Conservation (phyloP, 2,329 filamentous ascomycete genomes). For the Harringtonia lauricola region DNA sequence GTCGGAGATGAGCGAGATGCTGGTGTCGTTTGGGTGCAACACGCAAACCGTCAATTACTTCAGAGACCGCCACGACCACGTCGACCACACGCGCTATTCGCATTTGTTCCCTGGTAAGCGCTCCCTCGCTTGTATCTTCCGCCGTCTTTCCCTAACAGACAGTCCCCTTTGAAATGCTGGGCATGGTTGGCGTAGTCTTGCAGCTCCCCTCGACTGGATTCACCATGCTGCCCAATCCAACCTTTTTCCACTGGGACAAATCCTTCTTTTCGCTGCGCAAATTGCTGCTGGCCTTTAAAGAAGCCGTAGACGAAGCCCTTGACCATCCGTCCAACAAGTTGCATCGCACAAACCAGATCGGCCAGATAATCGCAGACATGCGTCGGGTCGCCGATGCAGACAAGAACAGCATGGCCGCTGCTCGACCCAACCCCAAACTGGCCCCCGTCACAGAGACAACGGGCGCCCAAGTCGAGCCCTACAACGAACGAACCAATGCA, state of each 20-base stretch:
- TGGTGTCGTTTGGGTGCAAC: conserved; percentile 43
- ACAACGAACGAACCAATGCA: too few relatives aligned
- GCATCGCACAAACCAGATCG: conserved; percentile 15
- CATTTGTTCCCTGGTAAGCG: conserved; percentile 37
- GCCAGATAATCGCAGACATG: conserved; percentile 7
- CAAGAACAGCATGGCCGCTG: background rate
- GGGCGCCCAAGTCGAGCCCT: too few relatives aligned
- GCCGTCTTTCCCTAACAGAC: background rate
- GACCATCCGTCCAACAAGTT: conserved; percentile 19
- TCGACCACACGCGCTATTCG: conserved; percentile 25
- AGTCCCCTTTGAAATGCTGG: conserved; percentile 48
- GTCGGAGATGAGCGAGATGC: conserved; percentile 37
- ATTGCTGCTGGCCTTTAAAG: conserved; percentile 20
- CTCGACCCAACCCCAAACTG: too few relatives aligned
- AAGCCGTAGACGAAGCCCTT: background rate
- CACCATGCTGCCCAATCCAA: conserved; percentile 46
- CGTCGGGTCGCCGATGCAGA: conserved; percentile 5
- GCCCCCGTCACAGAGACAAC: too few relatives aligned
- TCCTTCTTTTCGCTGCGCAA: conserved; percentile 31
- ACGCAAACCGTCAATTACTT: conserved; percentile 38
- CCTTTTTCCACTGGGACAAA: conserved; percentile 39
- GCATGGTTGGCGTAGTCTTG: conserved; percentile 40
- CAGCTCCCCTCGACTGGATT: conserved; percentile 39
- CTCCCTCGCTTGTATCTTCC: background rate
- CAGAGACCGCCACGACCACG: conserved; percentile 12